Conservation (phyloP, 2,329 filamentous ascomycete genomes). For the Davidsoniella eucalypti region DNA sequence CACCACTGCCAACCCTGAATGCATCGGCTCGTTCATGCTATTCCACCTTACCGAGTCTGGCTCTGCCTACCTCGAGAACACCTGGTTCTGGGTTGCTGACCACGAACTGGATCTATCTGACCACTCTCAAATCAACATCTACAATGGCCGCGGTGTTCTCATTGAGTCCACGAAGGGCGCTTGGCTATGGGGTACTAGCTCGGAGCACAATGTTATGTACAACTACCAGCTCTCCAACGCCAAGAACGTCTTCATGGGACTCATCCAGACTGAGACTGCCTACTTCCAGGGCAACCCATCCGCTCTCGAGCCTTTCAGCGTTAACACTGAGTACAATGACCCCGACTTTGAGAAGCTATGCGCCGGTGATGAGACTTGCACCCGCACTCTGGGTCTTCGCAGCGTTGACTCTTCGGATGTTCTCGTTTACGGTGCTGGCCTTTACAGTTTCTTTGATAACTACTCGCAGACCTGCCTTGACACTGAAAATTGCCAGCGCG, state of each 20-base stretch:
- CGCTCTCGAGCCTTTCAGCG: constrained; percentile 46
- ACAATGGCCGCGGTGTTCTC: constrained; percentile 69
- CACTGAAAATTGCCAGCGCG: constrained; percentile 55
- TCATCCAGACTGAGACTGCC: constrained; percentile 81
- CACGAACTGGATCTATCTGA: constrained; percentile 67
- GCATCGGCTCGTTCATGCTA: constrained; percentile 58
- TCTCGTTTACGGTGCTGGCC: constrained; percentile 53
- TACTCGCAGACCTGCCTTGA: constrained; percentile 55
- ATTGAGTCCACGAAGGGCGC: constrained; percentile 59
- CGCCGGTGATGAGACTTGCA: constrained; percentile 30
- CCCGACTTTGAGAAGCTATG: constrained; percentile 50
- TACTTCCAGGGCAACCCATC: constrained; percentile 76
- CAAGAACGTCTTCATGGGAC: constrained; percentile 61
- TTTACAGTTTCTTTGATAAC: constrained; percentile 76
- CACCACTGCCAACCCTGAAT: constrained; percentile 46
- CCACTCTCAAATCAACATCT: constrained; percentile 69
- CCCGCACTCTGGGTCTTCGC: constrained; percentile 63
- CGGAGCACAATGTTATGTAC: constrained; percentile 50
- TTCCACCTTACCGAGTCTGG: constrained; percentile 45
- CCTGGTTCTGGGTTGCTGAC: constrained; percentile 80
- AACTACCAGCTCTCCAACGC: constrained; percentile 77
- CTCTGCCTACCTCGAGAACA: constrained; percentile 72
- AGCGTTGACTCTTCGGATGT: constrained; percentile 50
- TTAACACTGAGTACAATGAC: constrained; percentile 42
- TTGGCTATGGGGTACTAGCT: constrained; percentile 68